Conservation (phyloP, 2,329 filamentous ascomycete genomes). For the Geosmithia morbida region DNA sequence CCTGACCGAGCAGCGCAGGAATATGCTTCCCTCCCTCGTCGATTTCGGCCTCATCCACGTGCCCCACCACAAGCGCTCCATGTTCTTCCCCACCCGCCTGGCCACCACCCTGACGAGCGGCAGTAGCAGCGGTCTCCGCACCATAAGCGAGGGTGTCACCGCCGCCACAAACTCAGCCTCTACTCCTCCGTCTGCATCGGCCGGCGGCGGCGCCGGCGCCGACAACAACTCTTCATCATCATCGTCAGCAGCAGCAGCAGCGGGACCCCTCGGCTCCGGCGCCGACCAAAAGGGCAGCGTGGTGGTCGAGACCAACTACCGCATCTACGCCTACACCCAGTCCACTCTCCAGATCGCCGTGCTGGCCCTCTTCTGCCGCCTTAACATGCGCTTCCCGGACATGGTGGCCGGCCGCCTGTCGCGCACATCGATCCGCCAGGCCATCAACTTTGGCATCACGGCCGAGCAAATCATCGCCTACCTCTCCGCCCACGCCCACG, state of each 20-base stretch:
- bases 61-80: slow-evolving; percentile 38
- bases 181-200: no score
- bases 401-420: slow-evolving; percentile 87
- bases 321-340: slow-evolving; percentile 90
- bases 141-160: slow-evolving; percentile 52
- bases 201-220: no score
- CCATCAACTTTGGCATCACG: slow-evolving; percentile 83
- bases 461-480: slow-evolving; percentile 92
- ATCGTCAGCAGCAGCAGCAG: not conserved
- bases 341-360: slow-evolving; percentile 92
- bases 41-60: slow-evolving; percentile 89
- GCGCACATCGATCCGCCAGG: slow-evolving; percentile 73
- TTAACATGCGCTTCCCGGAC: slow-evolving; percentile 85
- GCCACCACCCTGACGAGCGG: slow-evolving; percentile 89
- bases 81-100: slow-evolving; percentile 81
- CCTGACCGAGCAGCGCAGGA: slow-evolving; percentile 64
- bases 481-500: slow-evolving; percentile 82
- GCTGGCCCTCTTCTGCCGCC: slow-evolving; percentile 73
- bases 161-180: slow-evolving; percentile 41
- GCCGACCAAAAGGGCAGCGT: slow-evolving; percentile 60
- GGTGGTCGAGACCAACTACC: slow-evolving; percentile 96
- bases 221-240: no score
- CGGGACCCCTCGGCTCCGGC: slow-evolving; percentile 16
- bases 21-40: slow-evolving; percentile 80
- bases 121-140: slow-evolving; percentile 54